Evolutionary conservation across 768 basidiomycete genomes (phyloP).

Genomic region (Termitomyces heimii): DNA sequence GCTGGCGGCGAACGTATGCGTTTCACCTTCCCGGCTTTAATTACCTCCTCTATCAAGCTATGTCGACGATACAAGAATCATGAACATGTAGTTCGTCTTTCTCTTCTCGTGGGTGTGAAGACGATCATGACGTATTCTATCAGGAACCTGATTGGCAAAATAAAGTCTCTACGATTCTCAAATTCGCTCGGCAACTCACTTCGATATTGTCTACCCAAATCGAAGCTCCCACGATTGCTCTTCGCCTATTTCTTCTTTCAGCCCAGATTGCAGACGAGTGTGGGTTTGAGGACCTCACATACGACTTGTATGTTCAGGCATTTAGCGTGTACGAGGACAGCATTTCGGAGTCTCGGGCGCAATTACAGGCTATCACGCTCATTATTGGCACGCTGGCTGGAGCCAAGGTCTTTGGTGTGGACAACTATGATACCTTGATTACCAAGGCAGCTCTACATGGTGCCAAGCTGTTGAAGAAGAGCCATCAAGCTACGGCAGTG

Average conservation of each 20-base stretch:
- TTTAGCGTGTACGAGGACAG: slow-evolving; percentile 98
- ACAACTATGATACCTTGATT: slow-evolving; percentile 96
- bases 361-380: slow-evolving; percentile 94
- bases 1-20: slow-evolving; percentile 93
- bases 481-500: slow-evolving; percentile 94
- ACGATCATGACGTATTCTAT: not conserved
- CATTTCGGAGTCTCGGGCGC: slow-evolving; percentile 93
- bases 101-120: not conserved
- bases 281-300: too few species aligned
- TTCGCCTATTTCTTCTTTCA: slow-evolving; percentile 91
- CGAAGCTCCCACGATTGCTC: slow-evolving; percentile 83
- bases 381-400: slow-evolving; percentile 89
- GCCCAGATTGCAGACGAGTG: slow-evolving; percentile 95
- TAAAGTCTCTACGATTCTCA: slow-evolving; percentile 84
- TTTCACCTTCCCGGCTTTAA: slow-evolving; percentile 93
- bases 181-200: slow-evolving; percentile 90
- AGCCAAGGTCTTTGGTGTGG: slow-evolving; percentile 85
- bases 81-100: slow-evolving; percentile 51
- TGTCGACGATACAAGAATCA: slow-evolving; percentile 87
- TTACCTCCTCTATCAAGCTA: slow-evolving; percentile 88
- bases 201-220: slow-evolving; percentile 88
- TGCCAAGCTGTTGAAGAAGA: slow-evolving; percentile 95
- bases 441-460: slow-evolving; percentile 99
- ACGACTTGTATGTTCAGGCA: slow-evolving; percentile 96
- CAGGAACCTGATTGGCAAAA: slow-evolving; percentile 85